Conservation (phyloP, 73 alveolate species). For the Diophrys sp. region DNA sequence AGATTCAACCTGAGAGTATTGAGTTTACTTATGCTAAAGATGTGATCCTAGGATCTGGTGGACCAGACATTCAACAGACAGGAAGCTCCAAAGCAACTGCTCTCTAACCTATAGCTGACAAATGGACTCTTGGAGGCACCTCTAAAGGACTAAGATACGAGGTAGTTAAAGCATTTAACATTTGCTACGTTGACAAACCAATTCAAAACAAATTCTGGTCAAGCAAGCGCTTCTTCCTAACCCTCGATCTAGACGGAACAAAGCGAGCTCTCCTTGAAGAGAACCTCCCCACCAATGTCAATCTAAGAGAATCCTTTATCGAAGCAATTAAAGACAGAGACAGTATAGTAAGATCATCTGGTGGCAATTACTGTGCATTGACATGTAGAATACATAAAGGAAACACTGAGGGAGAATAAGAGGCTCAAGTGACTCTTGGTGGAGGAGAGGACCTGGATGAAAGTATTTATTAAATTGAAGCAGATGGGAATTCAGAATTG, state of each 20-base stretch:
- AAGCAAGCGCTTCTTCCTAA: background rate
- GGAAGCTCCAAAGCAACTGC: no score
- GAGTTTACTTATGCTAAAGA: conserved; percentile 45
- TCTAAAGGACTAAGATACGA: background rate
- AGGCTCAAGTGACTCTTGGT: background rate
- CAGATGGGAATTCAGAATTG: background rate
- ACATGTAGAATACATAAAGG: background rate
- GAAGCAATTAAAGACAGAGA: background rate
- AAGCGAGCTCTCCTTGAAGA: background rate
- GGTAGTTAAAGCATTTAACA: conserved; percentile 3
- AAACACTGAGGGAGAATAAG: background rate
- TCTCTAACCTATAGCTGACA: no score
- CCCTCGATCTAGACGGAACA: background rate
- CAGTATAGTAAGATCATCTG: background rate
- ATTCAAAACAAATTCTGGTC: background rate
- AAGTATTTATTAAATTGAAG: background rate
- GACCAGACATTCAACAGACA: background rate
- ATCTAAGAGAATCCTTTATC: background rate
- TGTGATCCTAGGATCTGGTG: background rate
- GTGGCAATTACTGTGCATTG: background rate
- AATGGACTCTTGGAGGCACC: background rate
- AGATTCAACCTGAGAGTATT: conserved; percentile 14
- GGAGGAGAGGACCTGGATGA: background rate
- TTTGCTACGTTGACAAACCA: background rate
- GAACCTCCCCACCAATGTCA: background rate